A percentile compares a stretch with the other conserved stretches of the same genome.
These are phyloP conservation scores for Aspergillus novoparasiticus DNA, from an alignment of 2,329 filamentous ascomycete genomes.

Conservation along the genomic window DNA sequence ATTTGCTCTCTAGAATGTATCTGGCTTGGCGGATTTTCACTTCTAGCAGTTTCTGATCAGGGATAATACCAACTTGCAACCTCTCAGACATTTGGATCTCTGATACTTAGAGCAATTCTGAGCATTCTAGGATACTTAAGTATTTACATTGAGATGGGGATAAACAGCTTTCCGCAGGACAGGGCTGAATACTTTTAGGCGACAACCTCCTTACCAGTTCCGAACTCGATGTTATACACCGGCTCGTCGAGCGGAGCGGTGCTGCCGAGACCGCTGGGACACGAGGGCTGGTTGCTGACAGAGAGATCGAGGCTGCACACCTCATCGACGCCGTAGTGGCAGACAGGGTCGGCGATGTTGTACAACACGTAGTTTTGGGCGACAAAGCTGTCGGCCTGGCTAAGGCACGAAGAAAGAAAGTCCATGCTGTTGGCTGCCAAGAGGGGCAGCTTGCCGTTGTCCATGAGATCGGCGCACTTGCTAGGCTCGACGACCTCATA, in stretches of 20 bases:
- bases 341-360: slow-evolving; percentile 5
- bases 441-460: slow-evolving; percentile 4
- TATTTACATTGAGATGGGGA: neutral
- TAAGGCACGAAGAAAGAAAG: slow-evolving; percentile 1
- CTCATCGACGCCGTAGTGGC: slow-evolving; percentile 2
- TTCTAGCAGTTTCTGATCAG: neutral
- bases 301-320: slow-evolving; percentile 4
- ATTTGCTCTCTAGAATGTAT: neutral
- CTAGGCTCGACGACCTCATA: slow-evolving; percentile 2
- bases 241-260: neutral
- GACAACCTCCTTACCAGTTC: neutral
- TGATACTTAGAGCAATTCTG: neutral
- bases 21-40: neutral
- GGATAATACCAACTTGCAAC: neutral
- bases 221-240: slow-evolving; percentile 5
- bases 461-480: slow-evolving; percentile 1
- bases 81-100: neutral
- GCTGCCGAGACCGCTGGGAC: slow-evolving; percentile 1
- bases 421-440: slow-evolving; percentile 4
- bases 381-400: slow-evolving; percentile 2
- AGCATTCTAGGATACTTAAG: neutral
- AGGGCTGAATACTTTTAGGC: neutral
- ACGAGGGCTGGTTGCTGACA: slow-evolving; percentile 4
- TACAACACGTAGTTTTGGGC: slow-evolving; percentile 1
- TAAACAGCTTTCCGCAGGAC: neutral